A percentile compares a stretch with the other conserved stretches of the same genome.
Conservation (phyloP, 2,329 filamentous ascomycete genomes). For the Ceratocystis huliohia region DNA sequence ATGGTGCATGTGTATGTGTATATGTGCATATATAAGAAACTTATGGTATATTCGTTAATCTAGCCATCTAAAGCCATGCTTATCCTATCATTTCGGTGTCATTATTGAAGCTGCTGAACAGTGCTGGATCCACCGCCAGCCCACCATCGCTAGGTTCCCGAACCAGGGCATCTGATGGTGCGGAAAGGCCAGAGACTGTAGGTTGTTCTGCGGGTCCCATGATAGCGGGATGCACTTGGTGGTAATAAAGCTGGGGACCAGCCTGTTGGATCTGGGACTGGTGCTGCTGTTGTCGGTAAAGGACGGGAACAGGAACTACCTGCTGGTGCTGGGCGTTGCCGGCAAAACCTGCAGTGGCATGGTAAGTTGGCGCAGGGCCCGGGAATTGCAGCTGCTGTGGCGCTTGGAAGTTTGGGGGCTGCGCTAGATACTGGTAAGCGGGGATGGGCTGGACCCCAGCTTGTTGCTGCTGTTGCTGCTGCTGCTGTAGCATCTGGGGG, state of each 20-base stretch:
- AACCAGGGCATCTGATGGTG: too few species aligned
- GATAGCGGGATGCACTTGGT: background rate
- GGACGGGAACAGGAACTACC: too few species aligned
- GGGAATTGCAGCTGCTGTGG: too few species aligned
- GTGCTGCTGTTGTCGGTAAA: conserved; percentile 9
- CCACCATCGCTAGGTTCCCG: background rate
- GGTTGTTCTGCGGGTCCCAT: too few species aligned
- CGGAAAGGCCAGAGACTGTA: too few species aligned
- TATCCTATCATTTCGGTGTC: conserved; percentile 11
- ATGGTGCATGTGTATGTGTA: background rate
- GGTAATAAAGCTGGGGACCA: background rate
- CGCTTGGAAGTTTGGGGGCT: too few species aligned
- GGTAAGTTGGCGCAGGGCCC: background rate
- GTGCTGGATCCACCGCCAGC: background rate
- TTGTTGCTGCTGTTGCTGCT: background rate
- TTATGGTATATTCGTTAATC: background rate
- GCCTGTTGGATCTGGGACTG: background rate
- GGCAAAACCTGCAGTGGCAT: background rate
- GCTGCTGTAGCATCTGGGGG: background rate
- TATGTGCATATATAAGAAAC: too few species aligned
- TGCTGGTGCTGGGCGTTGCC: background rate
- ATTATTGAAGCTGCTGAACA: background rate
- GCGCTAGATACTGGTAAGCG: too few species aligned
- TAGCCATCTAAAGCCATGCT: background rate
- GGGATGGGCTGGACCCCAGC: background rate